These are phyloP conservation scores for Hyaloscypha finlandica DNA, from an alignment of 495 filamentous ascomycete genomes.

Conservation along the genomic window DNA sequence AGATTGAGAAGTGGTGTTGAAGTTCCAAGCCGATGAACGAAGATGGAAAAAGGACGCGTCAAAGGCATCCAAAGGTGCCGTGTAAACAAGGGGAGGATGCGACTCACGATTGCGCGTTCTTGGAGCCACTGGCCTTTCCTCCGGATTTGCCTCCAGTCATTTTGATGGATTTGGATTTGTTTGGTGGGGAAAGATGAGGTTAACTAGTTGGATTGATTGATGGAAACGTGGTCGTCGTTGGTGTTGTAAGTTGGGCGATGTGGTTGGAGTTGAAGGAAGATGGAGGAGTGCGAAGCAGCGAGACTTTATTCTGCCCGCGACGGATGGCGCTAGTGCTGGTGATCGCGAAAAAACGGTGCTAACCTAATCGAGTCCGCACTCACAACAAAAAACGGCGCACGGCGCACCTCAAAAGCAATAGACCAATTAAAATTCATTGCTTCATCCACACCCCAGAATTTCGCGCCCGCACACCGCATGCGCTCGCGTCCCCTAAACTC, in stretches of 20 bases:
- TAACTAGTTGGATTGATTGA: background rate
- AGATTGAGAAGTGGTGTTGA: conserved; percentile 24
- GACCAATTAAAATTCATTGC: too few species aligned
- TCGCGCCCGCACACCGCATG: too few species aligned
- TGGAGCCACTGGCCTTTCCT: conserved; percentile 95
- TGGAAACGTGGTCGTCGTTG: background rate
- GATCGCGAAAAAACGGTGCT: too few species aligned
- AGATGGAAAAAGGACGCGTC: conserved; percentile 35
- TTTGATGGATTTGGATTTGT: conserved; percentile 58
- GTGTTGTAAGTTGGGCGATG: too few species aligned
- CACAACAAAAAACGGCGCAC: too few species aligned
- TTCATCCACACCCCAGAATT: too few species aligned
- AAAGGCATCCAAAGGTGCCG: conserved; percentile 11
- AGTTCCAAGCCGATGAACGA: conserved; percentile 18
- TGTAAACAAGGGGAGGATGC: conserved; percentile 16
- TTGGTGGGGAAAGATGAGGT: conserved; percentile 25
- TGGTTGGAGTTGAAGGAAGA: conserved; percentile 1
- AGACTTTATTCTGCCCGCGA: background rate
- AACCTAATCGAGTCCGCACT: too few species aligned
- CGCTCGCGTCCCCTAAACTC: too few species aligned
- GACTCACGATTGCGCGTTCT: conserved; percentile 95
- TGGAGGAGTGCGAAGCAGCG: background rate
- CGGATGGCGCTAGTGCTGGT: too few species aligned
- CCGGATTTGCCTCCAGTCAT: conserved; percentile 99
- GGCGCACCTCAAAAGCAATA: too few species aligned